phyloP scores from a whole-genome alignment of 441 rosid species.

The Hura crepitans region DNA sequence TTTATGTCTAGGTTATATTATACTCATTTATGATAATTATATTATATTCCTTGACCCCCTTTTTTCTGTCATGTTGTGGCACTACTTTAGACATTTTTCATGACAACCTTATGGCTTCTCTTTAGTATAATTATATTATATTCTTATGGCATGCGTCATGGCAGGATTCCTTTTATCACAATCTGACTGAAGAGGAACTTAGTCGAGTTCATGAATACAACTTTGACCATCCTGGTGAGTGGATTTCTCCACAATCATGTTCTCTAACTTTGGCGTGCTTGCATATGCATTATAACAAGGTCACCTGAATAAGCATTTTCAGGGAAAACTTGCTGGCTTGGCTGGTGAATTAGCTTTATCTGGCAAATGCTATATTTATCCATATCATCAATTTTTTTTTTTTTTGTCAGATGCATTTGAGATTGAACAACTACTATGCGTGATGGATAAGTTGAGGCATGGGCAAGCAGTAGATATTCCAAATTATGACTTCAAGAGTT shows the following conservation, averaged over 20 bases:
- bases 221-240: constrained; percentile 99
- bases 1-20: not conserved
- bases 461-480: constrained; percentile 91
- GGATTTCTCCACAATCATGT: constrained; percentile 25
- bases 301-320: not conserved
- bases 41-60: not conserved
- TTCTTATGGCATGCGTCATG: constrained; percentile 31
- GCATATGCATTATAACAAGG: constrained; percentile 3
- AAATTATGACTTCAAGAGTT: constrained; percentile 89
- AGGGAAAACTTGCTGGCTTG: not conserved
- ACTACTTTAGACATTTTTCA: not conserved
- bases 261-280: not conserved
- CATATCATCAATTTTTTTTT: constrained; percentile 20
- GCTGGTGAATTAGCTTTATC: constrained; percentile 7
- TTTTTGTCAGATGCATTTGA: constrained; percentile 79
- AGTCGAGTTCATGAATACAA: constrained; percentile 85
- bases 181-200: constrained; percentile 84
- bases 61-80: not conserved
- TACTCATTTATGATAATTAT: not conserved
- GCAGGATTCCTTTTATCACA: constrained; percentile 98
- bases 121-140: too few relatives aligned
- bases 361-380: constrained; percentile 13
- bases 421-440: constrained; percentile 63
- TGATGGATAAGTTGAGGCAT: constrained; percentile 85
- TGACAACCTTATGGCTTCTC: not conserved